phyloP scores from a whole-genome alignment of 164 flowering plant species.

The Chloranthus sessilifolius region DNA sequence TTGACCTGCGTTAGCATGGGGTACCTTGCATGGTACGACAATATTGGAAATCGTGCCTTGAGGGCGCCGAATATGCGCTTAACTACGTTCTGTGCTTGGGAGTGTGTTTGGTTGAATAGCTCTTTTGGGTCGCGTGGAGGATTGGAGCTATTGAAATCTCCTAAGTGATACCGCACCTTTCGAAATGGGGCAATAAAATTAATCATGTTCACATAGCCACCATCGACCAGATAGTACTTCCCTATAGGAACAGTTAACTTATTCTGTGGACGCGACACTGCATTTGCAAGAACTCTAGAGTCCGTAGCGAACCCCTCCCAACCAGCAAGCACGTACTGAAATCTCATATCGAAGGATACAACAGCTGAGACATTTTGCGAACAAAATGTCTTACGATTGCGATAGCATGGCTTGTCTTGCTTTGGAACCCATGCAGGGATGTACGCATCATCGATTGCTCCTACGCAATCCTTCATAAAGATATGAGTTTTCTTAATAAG shows the following conservation, averaged over 20 bases:
- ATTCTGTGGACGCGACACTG: too few relatives aligned
- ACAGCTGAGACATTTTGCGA: conserved; percentile 80
- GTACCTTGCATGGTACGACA: conserved; percentile 65
- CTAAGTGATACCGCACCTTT: conserved; percentile 45
- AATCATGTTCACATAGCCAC: conserved; percentile 40
- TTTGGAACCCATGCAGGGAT: conserved; percentile 74
- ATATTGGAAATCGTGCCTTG: conserved; percentile 66
- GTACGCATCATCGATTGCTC: conserved; percentile 70
- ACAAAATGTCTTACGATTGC: conserved; percentile 50
- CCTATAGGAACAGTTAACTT: too few relatives aligned
- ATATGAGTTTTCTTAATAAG: too few relatives aligned
- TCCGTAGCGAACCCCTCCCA: conserved; percentile 87
- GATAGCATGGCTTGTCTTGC: conserved; percentile 70
- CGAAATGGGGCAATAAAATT: conserved; percentile 68
- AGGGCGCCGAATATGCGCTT: conserved; percentile 39
- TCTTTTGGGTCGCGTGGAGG: conserved; percentile 59
- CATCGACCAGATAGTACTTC: conserved; percentile 72
- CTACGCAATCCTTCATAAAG: conserved; percentile 61
- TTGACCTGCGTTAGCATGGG: conserved; percentile 71
- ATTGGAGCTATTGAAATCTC: conserved; percentile 57
- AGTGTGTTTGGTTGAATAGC: conserved; percentile 69
- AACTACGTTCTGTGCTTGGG: conserved; percentile 46
- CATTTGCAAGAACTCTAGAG: too few relatives aligned
- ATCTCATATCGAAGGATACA: conserved; percentile 77
- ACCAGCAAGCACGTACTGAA: conserved; percentile 73